phyloP scores from a whole-genome alignment of 495 filamentous ascomycete genomes.

The Rostrohypoxylon terebratum region DNA sequence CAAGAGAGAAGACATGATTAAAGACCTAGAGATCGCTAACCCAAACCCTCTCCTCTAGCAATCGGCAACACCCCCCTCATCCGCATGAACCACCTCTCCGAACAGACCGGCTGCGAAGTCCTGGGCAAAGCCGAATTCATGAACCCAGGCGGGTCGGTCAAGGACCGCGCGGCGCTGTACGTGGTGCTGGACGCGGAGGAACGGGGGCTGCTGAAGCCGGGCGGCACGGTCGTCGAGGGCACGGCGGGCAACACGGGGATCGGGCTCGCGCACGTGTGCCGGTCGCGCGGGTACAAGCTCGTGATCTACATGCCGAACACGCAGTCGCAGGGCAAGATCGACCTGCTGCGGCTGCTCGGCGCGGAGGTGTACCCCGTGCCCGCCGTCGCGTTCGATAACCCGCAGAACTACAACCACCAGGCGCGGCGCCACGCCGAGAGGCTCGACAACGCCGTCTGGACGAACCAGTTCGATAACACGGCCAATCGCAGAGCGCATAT shows the following conservation, averaged over 20 bases:
- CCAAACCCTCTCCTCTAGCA: constrained; percentile 61
- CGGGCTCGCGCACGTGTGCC: constrained; percentile 95
- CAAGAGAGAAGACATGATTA: not conserved
- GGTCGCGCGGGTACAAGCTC: constrained; percentile 89
- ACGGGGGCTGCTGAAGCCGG: constrained; percentile 79
- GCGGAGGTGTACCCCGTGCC: constrained; percentile 99
- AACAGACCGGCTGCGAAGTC: constrained; percentile 92
- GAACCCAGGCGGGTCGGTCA: constrained; percentile 96
- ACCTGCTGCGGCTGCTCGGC: constrained; percentile 88
- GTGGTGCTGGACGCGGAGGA: constrained; percentile 95
- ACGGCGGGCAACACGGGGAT: constrained; percentile 99
- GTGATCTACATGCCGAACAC: constrained; percentile 99
- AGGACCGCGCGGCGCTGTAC: constrained; percentile 95
- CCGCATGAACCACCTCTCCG: constrained; percentile 85
- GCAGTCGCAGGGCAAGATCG: constrained; percentile 97
- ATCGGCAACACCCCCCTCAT: constrained; percentile 98
- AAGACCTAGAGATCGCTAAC: constrained; percentile 14
- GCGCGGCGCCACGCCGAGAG: constrained; percentile 87
- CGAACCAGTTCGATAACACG: constrained; percentile 97
- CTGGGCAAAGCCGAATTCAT: constrained; percentile 98
- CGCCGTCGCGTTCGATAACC: constrained; percentile 95
- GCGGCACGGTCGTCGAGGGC: constrained; percentile 95
- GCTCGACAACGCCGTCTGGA: constrained; percentile 94
- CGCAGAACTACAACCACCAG: constrained; percentile 97
- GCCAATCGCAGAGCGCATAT: constrained; percentile 95